Percentiles rank a stretch among this genome's conserved stretches.
Evolutionary conservation across 768 basidiomycete species (phyloP).

Genomic region (Albatrellus ellisii): DNA sequence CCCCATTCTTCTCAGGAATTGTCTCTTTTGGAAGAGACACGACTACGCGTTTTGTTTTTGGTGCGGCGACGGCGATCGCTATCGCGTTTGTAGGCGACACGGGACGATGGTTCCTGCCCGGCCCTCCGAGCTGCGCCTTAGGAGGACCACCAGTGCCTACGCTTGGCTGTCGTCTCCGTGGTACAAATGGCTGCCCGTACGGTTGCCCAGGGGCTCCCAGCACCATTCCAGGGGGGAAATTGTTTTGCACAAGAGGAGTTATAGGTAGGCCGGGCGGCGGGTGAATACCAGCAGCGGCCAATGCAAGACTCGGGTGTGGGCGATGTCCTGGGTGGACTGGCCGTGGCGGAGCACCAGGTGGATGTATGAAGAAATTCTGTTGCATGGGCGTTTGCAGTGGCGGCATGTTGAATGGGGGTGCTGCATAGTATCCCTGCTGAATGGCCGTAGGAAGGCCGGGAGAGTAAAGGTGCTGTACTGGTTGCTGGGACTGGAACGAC

Average conservation of each 20-base stretch:
- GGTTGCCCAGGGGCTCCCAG: slow-evolving; percentile 14
- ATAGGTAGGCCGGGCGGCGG: slow-evolving; percentile 42
- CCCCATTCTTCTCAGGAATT: slow-evolving; percentile 21
- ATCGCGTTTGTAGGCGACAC: slow-evolving; percentile 31
- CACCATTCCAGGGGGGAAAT: slow-evolving; percentile 39
- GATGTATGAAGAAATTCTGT: slow-evolving; percentile 41
- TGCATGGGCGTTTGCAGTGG: slow-evolving; percentile 66
- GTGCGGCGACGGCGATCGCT: slow-evolving; percentile 3
- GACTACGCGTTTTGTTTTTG: slow-evolving; percentile 50
- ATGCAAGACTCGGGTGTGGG: slow-evolving; percentile 46
- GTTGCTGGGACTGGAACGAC: slow-evolving; percentile 42
- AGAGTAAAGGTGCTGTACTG: slow-evolving; percentile 43
- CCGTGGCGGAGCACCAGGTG: slow-evolving; percentile 36
- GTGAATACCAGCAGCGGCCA: slow-evolving; percentile 46
- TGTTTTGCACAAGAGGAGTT: slow-evolving; percentile 46
- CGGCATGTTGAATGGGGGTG: slow-evolving; percentile 35
- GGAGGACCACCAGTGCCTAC: slow-evolving; percentile 79
- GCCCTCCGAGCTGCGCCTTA: slow-evolving; percentile 74
- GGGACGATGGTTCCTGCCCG: slow-evolving; percentile 63
- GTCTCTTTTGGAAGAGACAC: slow-evolving; percentile 72
- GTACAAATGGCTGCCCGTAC: slow-evolving; percentile 26
- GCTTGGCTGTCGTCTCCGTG: slow-evolving; percentile 52
- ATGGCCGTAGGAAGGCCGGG: slow-evolving; percentile 50
- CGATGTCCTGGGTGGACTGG: slow-evolving; percentile 36
- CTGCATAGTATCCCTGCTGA: slow-evolving; percentile 37